A percentile compares a stretch with the other conserved stretches of the same genome.
Conservation (phyloP, 148 eudicot genomes). For the Vaccinium vitisidaea region DNA sequence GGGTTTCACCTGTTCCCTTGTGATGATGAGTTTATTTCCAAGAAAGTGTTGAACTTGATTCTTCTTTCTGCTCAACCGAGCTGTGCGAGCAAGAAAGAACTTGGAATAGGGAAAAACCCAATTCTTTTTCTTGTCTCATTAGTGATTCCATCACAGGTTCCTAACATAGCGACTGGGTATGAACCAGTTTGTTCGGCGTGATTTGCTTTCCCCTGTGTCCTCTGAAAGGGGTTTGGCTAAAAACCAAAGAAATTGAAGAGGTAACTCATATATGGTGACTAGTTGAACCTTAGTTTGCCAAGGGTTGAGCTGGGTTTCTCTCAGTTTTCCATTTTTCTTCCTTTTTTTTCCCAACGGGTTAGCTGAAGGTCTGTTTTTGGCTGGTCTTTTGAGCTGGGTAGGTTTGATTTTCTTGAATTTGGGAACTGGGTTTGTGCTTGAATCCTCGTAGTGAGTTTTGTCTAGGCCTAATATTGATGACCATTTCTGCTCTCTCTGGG, state of each 20-base stretch:
- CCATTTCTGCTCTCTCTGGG: conserved; percentile 35
- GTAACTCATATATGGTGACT: conserved; percentile 12
- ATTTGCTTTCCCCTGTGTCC: conserved; percentile 27
- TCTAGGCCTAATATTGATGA: conserved; percentile 26
- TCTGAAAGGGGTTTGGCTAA: conserved; percentile 11
- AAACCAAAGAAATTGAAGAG: conserved; percentile 7
- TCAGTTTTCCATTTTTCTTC: conserved; percentile 7
- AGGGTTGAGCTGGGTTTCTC: conserved; percentile 19
- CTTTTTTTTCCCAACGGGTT: not conserved
- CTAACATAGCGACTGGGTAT: conserved; percentile 36
- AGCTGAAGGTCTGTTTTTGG: conserved; percentile 16
- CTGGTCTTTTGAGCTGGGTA: conserved; percentile 10
- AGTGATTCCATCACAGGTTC: conserved; percentile 34
- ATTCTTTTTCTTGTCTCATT: conserved; percentile 12
- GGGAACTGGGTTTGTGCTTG: conserved; percentile 2
- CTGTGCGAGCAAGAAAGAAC: conserved; percentile 14
- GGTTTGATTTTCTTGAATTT: conserved; percentile 28
- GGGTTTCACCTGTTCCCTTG: conserved; percentile 41
- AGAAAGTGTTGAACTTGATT: conserved; percentile 14
- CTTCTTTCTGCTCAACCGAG: conserved; percentile 24
- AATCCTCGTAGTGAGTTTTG: not conserved
- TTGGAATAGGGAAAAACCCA: conserved; percentile 12
- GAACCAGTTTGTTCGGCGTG: conserved; percentile 28
- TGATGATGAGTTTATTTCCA: conserved; percentile 18
- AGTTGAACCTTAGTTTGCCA: conserved; percentile 17